Conservation (phyloP, 1,139 yeast genomes). For the Yamadazyma sp. region DNA sequence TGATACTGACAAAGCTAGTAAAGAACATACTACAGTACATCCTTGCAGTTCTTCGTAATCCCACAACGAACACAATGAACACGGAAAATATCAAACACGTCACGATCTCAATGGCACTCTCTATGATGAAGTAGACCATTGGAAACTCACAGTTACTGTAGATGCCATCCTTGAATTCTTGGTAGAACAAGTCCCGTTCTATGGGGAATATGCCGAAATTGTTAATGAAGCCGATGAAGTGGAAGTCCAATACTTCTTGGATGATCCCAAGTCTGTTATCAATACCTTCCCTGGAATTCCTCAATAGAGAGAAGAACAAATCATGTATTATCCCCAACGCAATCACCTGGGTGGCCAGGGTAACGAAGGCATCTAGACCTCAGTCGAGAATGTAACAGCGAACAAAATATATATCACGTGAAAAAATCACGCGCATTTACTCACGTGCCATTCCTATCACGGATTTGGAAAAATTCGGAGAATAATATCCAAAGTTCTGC, state of each 20-base stretch:
- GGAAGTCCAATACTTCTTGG: slow-evolving; percentile 72
- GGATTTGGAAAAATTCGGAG: neutral
- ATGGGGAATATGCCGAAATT: slow-evolving; percentile 73
- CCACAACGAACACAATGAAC: slow-evolving; percentile 67
- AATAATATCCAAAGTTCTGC: slow-evolving; percentile 3
- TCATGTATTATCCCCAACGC: slow-evolving; percentile 68
- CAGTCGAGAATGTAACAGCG: no score
- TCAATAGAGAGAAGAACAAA: slow-evolving; percentile 70
- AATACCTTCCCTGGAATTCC: slow-evolving; percentile 57
- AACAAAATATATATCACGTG: neutral
- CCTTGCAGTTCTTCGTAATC: slow-evolving; percentile 66
- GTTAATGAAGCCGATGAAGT: slow-evolving; percentile 78
- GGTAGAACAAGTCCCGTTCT: slow-evolving; percentile 74
- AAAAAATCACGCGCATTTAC: neutral
- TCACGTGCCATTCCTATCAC: neutral
- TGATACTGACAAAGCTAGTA: slow-evolving; percentile 54
- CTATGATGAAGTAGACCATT: slow-evolving; percentile 62
- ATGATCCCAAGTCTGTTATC: slow-evolving; percentile 68
- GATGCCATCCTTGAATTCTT: slow-evolving; percentile 73
- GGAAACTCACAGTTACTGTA: slow-evolving; percentile 70
- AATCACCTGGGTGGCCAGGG: slow-evolving; percentile 66
- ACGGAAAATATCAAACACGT: slow-evolving; percentile 60
- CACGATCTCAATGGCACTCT: slow-evolving; percentile 70
- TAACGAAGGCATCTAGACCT: slow-evolving; percentile 64
- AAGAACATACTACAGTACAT: slow-evolving; percentile 69